phyloP scores from a whole-genome alignment of 2,329 filamentous ascomycete genomes.

The Tolypocladium inflatum region DNA sequence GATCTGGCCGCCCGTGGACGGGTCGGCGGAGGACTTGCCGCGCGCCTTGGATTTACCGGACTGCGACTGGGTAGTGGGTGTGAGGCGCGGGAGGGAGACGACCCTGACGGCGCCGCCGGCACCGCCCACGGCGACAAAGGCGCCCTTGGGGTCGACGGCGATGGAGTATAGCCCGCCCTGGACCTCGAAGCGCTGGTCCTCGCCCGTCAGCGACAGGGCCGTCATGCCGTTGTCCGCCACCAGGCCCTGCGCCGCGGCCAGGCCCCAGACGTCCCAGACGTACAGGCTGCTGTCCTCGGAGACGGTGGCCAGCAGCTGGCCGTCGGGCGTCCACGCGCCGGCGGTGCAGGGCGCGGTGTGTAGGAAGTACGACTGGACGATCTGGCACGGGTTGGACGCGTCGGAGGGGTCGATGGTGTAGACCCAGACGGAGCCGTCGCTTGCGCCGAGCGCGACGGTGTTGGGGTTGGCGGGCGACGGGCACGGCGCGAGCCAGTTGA shows the following conservation, averaged over 20 bases:
- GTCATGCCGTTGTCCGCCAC: slow-evolving; percentile 47
- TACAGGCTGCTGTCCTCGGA: slow-evolving; percentile 82
- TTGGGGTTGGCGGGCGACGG: slow-evolving; percentile 65
- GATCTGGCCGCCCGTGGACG: slow-evolving; percentile 46
- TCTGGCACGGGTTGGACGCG: slow-evolving; percentile 53
- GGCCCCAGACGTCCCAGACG: slow-evolving; percentile 86
- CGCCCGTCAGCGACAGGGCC: slow-evolving; percentile 65
- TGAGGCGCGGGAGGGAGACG: slow-evolving; percentile 66
- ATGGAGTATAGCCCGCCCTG: slow-evolving; percentile 88
- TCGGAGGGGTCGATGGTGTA: slow-evolving; percentile 72
- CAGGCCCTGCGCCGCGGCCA: slow-evolving; percentile 51
- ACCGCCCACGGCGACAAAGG: slow-evolving; percentile 78
- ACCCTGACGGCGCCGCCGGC: slow-evolving; percentile 80
- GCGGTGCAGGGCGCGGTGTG: slow-evolving; percentile 83
- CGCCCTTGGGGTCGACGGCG: slow-evolving; percentile 69
- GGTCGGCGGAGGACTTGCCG: slow-evolving; percentile 17
- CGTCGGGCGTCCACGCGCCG: slow-evolving; percentile 83
- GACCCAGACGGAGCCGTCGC: slow-evolving; percentile 90
- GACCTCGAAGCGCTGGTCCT: slow-evolving; percentile 84
- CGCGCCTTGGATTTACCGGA: neutral
- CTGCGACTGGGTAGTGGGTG: slow-evolving; percentile 20
- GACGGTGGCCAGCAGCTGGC: slow-evolving; percentile 76
- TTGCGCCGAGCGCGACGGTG: slow-evolving; percentile 77
- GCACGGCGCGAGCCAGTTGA: slow-evolving; percentile 81
- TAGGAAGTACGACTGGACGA: slow-evolving; percentile 86